Base-by-base conservation (phyloP, 768 basidiomycete species). In the Phlebiopsis flavidoalba region DNA sequence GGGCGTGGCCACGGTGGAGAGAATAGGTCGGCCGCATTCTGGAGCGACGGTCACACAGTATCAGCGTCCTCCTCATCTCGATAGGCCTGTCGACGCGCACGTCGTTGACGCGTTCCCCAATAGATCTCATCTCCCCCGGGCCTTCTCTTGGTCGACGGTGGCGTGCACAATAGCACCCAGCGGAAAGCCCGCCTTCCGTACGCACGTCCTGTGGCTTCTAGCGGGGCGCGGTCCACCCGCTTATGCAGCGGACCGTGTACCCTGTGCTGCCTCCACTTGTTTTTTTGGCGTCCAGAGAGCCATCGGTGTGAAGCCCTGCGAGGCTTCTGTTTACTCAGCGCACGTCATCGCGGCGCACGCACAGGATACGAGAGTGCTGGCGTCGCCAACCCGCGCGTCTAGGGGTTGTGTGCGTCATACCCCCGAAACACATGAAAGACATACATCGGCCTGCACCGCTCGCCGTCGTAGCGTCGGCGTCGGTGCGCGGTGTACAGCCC, bases 401-500 rank as follows among this genome's bases (percentile, higher is more conserved):
- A n/a, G n/a, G n/a, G n/a, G n/a, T n/a, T n/a, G n/a, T 31, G 26
- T 54, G 15, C 22, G 51, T 53, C 33, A 35, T 35, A 3, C 5
- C 37, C 21, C 21, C 19, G 7, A 35, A 36, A 11, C 26, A 54
- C 35, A 19, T 11, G 17, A 10, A 37, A 10, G 35, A 8, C 33
- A 15, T 35, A 31, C 53, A 33, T 54, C 53, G 53, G 53, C 14
- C 14, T n/a, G 35, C 8, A 8, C 14, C 14, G 35, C 35, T 6
- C 33, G 53, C 53, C 53, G 53, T 46, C n/a, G 43, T 14, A 45
- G 55, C 37, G 43, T 57, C 55, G 55, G 46, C 15, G 43, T 46
- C 55, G 40, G 55, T n/a, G 55, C 22, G 46, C 55, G 19, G 55
- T n/a, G 55, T 37, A 57, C 55, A 45, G 55, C 55, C 40, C 40